Conservation (phyloP, 139 green algal species). For the Tetradesmus lagerheimii region DNA sequence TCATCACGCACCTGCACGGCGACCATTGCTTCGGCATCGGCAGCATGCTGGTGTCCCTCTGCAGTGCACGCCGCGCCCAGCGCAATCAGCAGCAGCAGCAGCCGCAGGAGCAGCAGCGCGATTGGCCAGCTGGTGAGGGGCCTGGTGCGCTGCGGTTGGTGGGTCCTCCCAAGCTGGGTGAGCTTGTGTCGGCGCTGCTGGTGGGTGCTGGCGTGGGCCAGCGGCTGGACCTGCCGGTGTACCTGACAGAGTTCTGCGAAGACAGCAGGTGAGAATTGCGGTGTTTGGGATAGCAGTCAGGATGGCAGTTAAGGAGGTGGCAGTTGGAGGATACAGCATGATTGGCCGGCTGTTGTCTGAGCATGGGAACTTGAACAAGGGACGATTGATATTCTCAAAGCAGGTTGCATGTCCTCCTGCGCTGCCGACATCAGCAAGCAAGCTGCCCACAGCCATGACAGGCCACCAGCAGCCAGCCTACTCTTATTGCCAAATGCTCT, state of each 20-base stretch:
- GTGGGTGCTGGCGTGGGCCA: slow-evolving; percentile 46
- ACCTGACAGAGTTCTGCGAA: slow-evolving; percentile 54
- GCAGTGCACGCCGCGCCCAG: slow-evolving; percentile 16
- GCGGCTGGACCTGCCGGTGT: slow-evolving; percentile 53
- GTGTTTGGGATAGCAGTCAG: neutral
- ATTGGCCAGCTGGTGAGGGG: neutral
- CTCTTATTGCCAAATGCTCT: neutral
- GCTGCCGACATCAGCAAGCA: neutral
- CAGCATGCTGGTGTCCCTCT: slow-evolving; percentile 55
- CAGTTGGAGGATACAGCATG: neutral
- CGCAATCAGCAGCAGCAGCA: slow-evolving; percentile 15
- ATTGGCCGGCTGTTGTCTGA: too few relatives aligned
- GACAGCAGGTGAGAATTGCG: neutral
- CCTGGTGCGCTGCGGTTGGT: slow-evolving; percentile 11
- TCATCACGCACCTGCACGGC: slow-evolving; percentile 97
- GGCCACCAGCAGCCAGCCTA: neutral
- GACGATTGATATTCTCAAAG: too few relatives aligned
- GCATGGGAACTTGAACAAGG: too few relatives aligned
- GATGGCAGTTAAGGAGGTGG: neutral
- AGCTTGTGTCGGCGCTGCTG: slow-evolving; percentile 64
- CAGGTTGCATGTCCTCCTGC: too few relatives aligned
- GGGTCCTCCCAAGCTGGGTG: slow-evolving; percentile 24
- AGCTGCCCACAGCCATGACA: neutral
- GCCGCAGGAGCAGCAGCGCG: slow-evolving; percentile 6
- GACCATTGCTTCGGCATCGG: slow-evolving; percentile 97